These are phyloP conservation scores for Mycosphaerella arachidis DNA, from an alignment of 2,329 filamentous ascomycete species.

Conservation along the genomic window DNA sequence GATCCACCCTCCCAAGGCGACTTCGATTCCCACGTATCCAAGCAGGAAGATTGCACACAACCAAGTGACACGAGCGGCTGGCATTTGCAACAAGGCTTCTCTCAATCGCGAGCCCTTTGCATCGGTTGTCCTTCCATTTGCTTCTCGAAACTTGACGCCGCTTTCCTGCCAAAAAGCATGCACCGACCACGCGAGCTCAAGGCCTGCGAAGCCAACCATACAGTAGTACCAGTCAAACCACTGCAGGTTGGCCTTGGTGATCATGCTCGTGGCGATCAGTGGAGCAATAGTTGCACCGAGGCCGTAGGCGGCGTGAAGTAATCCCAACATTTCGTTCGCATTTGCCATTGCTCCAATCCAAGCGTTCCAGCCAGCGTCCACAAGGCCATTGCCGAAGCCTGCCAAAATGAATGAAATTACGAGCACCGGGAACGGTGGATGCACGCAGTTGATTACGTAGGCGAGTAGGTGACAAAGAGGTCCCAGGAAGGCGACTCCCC, in stretches of 20 bases:
- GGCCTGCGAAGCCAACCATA: conserved; percentile 57
- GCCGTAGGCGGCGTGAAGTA: conserved; percentile 69
- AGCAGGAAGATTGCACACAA: conserved; percentile 70
- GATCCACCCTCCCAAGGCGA: conserved; percentile 74
- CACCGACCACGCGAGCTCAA: conserved; percentile 53
- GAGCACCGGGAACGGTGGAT: conserved; percentile 65
- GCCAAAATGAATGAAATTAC: conserved; percentile 61
- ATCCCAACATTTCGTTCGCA: conserved; percentile 57
- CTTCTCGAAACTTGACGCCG: conserved; percentile 53
- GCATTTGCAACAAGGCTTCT: conserved; percentile 45
- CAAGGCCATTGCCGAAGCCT: conserved; percentile 67
- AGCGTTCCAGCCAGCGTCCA: conserved; percentile 58
- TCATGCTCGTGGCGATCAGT: conserved; percentile 67
- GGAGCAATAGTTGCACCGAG: conserved; percentile 66
- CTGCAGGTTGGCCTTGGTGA: conserved; percentile 55
- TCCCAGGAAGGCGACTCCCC: conserved; percentile 64
- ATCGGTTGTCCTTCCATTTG: conserved; percentile 42
- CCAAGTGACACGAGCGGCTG: conserved; percentile 60
- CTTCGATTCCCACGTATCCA: conserved; percentile 74
- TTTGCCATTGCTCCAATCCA: conserved; percentile 68
- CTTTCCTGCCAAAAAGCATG: conserved; percentile 62
- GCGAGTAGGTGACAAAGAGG: conserved; percentile 60
- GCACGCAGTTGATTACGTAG: conserved; percentile 61
- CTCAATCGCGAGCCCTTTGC: conserved; percentile 48
- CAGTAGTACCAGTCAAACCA: conserved; percentile 78